Percentiles rank a stretch among this genome's conserved stretches.
phyloP scores from a whole-genome alignment of 2,329 filamentous ascomycete genomes.

The Cercospora beticola region DNA sequence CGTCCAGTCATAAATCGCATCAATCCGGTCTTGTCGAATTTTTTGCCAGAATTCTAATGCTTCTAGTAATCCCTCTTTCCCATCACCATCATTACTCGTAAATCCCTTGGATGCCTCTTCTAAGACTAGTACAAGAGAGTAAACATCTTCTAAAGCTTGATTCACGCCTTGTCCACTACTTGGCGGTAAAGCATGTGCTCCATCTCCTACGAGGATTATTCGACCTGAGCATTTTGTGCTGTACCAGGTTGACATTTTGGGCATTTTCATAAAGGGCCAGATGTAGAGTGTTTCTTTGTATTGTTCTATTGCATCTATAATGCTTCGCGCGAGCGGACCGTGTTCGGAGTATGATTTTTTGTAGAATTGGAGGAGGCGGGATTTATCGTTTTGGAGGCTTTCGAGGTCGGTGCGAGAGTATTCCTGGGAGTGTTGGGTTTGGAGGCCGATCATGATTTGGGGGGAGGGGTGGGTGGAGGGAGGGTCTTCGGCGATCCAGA shows the following conservation, averaged over 20 bases:
- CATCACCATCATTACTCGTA: not conserved
- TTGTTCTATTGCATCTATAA: constrained; percentile 25
- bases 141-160: constrained; percentile 58
- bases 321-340: constrained; percentile 24
- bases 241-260: constrained; percentile 49
- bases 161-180: constrained; percentile 56
- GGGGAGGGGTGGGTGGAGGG: constrained; percentile 32
- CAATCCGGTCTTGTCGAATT: constrained; percentile 28
- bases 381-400: constrained; percentile 36
- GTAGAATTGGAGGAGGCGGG: constrained; percentile 19
- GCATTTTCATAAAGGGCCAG: constrained; percentile 35
- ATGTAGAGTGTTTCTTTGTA: constrained; percentile 25
- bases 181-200: constrained; percentile 57
- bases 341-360: constrained; percentile 23
- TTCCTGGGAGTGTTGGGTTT: constrained; percentile 35
- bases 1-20: constrained; percentile 27
- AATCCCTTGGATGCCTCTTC: not conserved
- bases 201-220: constrained; percentile 57
- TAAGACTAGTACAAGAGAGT: constrained; percentile 47
- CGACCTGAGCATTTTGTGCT: constrained; percentile 39
- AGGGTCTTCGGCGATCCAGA: constrained; percentile 41
- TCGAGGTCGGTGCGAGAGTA: constrained; percentile 39
- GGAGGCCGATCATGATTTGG: constrained; percentile 41
- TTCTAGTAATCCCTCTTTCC: constrained; percentile 8
- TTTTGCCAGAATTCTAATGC: constrained; percentile 27